Evolutionary conservation across 2,329 filamentous ascomycete genomes (phyloP).

Genomic region (Colletotrichum sp.): DNA sequence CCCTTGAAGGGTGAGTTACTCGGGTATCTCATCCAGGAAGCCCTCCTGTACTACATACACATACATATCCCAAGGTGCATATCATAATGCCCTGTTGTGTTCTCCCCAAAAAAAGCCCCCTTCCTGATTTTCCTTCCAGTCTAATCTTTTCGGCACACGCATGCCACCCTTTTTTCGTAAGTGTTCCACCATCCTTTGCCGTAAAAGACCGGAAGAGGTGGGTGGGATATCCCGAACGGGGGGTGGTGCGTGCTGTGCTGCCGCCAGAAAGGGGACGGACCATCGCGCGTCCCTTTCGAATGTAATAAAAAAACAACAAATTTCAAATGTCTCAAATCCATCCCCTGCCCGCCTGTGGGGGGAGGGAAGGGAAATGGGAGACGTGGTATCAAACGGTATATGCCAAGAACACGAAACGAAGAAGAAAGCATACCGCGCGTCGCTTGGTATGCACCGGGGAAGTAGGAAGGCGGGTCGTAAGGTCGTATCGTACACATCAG

Average conservation of each 20-base stretch:
- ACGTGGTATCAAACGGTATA: conserved; percentile 21
- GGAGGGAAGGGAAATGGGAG: not conserved
- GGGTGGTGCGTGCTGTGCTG: conserved; percentile 3
- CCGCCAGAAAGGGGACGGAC: not conserved
- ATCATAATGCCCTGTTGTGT: not conserved
- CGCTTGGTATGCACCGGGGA: conserved; percentile 5
- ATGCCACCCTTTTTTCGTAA: not conserved
- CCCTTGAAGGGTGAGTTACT: not conserved
- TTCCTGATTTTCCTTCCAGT: not conserved
- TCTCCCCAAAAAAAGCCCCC: not conserved
- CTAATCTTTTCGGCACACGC: not conserved
- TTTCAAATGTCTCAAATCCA: not conserved
- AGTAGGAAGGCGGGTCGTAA: conserved; percentile 22
- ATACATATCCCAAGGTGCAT: not conserved
- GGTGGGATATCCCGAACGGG: not conserved
- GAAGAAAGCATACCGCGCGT: not conserved
- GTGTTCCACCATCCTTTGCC: not conserved
- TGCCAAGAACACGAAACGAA: conserved; percentile 18
- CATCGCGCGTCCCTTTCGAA: not conserved
- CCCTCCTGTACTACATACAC: conserved; percentile 7
- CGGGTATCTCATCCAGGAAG: conserved; percentile 18
- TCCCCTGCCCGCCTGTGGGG: not conserved
- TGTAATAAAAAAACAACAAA: not conserved
- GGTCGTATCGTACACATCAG: conserved; percentile 19
- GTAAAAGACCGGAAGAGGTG: not conserved